Conservation (phyloP, 2,329 filamentous ascomycete species). For the Sporothrix phasma region DNA sequence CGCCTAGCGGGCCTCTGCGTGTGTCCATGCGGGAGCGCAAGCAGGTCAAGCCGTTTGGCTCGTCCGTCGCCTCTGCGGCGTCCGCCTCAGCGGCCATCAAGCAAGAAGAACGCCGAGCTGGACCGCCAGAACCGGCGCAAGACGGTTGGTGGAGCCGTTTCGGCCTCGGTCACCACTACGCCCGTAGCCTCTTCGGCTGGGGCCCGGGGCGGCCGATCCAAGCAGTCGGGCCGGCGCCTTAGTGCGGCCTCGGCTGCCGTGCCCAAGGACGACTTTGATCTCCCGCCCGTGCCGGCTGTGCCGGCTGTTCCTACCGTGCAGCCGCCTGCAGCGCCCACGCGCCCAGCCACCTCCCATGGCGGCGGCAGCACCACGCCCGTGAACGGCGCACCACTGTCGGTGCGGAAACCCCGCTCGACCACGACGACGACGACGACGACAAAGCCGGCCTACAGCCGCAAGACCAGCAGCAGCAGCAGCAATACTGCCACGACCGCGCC, state of each 20-base stretch:
- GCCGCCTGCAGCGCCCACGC: slow-evolving; percentile 16
- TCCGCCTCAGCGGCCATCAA: slow-evolving; percentile 27
- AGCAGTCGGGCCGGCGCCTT: slow-evolving; percentile 37
- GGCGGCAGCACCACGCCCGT: slow-evolving; percentile 27
- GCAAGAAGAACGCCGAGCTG: slow-evolving; percentile 32
- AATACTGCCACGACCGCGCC: neutral
- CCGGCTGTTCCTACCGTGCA: neutral
- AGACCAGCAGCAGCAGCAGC: slow-evolving; percentile 11
- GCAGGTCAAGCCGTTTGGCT: slow-evolving; percentile 41
- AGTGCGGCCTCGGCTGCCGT: slow-evolving; percentile 36
- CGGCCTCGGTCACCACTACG: slow-evolving; percentile 20
- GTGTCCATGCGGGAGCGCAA: slow-evolving; percentile 69
- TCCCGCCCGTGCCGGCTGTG: neutral
- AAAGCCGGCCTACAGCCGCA: neutral
- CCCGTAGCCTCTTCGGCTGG: neutral
- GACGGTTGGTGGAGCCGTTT: slow-evolving; percentile 51
- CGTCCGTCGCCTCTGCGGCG: slow-evolving; percentile 16
- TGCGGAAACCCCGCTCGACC: slow-evolving; percentile 51
- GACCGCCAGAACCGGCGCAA: slow-evolving; percentile 44
- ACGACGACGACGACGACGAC: slow-evolving; percentile 24
- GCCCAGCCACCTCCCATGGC: slow-evolving; percentile 34
- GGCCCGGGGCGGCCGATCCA: slow-evolving; percentile 20
- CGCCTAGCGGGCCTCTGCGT: slow-evolving; percentile 40
- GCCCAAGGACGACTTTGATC: slow-evolving; percentile 20
- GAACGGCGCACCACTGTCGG: slow-evolving; percentile 32